These are phyloP conservation scores for Pilobolus umbonatus DNA, from an alignment of 192 early-diverging fungal species.

Conservation along the genomic window DNA sequence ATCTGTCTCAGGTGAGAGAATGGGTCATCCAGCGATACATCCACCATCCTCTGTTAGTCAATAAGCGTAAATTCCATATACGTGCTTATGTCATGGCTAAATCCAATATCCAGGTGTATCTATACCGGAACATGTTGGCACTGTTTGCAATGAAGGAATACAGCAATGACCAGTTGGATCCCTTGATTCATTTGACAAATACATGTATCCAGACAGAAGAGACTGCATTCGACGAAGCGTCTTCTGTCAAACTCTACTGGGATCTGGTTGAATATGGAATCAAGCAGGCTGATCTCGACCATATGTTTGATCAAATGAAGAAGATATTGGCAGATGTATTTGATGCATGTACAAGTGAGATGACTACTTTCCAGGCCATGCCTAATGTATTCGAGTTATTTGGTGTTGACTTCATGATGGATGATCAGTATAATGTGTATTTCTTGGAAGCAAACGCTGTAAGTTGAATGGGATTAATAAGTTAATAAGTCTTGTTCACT, in stretches of 20 bases:
- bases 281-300: slow-evolving; percentile 27
- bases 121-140: slow-evolving; percentile 59
- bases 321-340: slow-evolving; percentile 49
- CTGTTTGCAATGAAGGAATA: slow-evolving; percentile 58
- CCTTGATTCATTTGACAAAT: slow-evolving; percentile 59
- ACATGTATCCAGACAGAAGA: slow-evolving; percentile 57
- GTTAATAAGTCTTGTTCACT: neutral
- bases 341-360: slow-evolving; percentile 53
- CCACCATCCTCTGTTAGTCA: slow-evolving; percentile 47
- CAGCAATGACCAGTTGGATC: slow-evolving; percentile 33
- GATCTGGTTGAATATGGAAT: slow-evolving; percentile 33
- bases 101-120: slow-evolving; percentile 53
- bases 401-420: slow-evolving; percentile 64
- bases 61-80: slow-evolving; percentile 61
- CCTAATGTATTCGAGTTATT: slow-evolving; percentile 61
- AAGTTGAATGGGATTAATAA: slow-evolving; percentile 7
- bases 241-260: slow-evolving; percentile 55
- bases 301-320: slow-evolving; percentile 55
- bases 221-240: slow-evolving; percentile 43
- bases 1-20: slow-evolving; percentile 56
- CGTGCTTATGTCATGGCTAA: slow-evolving; percentile 57
- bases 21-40: slow-evolving; percentile 69
- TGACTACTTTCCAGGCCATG: slow-evolving; percentile 60
- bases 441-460: slow-evolving; percentile 62
- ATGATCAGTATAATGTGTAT: slow-evolving; percentile 43